Conservation (phyloP, 2,329 filamentous ascomycete species). For the Stagonosporopsis cucurbitacearum region DNA sequence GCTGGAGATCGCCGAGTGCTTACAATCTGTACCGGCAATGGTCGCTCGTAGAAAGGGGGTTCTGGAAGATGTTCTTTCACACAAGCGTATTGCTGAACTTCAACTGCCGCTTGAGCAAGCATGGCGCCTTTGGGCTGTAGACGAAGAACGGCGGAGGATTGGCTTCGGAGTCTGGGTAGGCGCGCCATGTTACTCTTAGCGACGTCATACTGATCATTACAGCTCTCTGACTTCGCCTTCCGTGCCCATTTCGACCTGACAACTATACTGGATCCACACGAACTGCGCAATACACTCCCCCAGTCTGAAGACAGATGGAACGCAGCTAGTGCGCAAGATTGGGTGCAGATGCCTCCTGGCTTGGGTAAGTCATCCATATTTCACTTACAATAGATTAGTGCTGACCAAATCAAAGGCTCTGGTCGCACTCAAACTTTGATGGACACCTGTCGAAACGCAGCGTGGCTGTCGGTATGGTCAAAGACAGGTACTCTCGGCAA, state of each 20-base stretch:
- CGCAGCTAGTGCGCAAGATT: conserved; percentile 1
- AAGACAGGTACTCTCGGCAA: conserved; percentile 3
- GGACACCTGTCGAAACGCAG: neutral
- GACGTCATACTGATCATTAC: neutral
- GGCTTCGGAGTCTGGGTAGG: conserved; percentile 7
- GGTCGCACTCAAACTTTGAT: neutral
- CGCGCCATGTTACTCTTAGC: neutral
- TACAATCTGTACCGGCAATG: neutral
- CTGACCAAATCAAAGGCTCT: neutral
- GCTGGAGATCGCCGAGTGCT: neutral
- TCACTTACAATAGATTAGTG: neutral
- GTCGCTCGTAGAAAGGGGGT: conserved; percentile 2
- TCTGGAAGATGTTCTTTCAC: neutral
- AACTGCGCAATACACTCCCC: conserved; percentile 1
- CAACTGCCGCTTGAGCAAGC: neutral
- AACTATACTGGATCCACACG: neutral
- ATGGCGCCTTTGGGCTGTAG: conserved; percentile 2
- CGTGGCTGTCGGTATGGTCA: conserved; percentile 1
- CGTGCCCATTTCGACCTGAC: neutral
- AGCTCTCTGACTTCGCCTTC: neutral
- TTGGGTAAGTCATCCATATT: neutral
- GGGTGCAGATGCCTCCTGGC: neutral
- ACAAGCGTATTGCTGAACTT: conserved; percentile 1
- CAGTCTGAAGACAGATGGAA: conserved; percentile 1
- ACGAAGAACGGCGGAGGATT: conserved; percentile 2